A percentile compares a stretch with the other conserved stretches of the same genome.
Conservation (phyloP, 345 rosid species). For the Rubroshorea leprosula region DNA sequence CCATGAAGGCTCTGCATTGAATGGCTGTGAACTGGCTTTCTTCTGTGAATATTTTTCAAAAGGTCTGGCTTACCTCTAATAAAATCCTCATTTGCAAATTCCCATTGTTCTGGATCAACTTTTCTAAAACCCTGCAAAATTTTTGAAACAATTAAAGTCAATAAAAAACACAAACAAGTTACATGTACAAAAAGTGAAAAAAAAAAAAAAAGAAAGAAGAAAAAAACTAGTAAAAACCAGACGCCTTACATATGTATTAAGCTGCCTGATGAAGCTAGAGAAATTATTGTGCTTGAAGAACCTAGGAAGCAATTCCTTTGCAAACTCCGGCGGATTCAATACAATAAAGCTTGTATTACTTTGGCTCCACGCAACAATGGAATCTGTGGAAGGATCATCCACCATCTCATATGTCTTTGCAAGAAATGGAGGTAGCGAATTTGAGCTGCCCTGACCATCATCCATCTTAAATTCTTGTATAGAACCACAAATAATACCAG, state of each 20-base stretch:
- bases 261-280: conserved; percentile 96
- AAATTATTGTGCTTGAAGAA: conserved; percentile 91
- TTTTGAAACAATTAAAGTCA: conserved; percentile 11
- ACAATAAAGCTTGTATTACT: conserved; percentile 70
- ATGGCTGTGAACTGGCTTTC: conserved; percentile 93
- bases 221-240: conserved; percentile 1
- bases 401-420: conserved; percentile 89
- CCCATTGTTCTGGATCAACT: conserved; percentile 86
- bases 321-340: conserved; percentile 68
- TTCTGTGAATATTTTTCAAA: conserved; percentile 83
- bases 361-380: conserved; percentile 72
- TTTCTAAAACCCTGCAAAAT: conserved; percentile 76
- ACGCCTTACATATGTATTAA: conserved; percentile 77
- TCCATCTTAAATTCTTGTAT: conserved; percentile 41
- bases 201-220: background rate
- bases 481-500: conserved; percentile 10
- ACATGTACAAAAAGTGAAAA: background rate
- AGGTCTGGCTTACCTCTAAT: conserved; percentile 63
- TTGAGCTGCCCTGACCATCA: conserved; percentile 60
- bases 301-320: conserved; percentile 68
- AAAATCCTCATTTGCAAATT: conserved; percentile 84
- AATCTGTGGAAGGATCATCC: conserved; percentile 63
- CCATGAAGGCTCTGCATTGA: conserved; percentile 53
- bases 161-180: background rate
- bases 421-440: conserved; percentile 84